Evolutionary conservation across 192 early-diverging fungal genomes (phyloP), one percentile per base, ranked within the genome.

Genomic region (Cladochytrium replicatum): DNA sequence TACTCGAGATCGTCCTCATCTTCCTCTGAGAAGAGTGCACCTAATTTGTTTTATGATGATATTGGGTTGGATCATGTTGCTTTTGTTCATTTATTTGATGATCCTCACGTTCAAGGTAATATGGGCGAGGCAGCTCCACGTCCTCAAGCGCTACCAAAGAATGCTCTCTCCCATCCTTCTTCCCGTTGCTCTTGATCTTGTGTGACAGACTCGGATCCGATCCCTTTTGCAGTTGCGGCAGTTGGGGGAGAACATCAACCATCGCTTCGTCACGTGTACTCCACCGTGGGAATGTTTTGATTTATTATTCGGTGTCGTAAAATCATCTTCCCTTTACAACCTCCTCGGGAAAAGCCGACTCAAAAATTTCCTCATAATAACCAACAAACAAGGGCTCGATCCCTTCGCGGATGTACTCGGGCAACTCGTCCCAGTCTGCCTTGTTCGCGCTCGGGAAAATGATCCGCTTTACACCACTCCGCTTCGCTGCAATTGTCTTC

Each of bases 401-500:
- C 2, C 91, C 93, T 43, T 93, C 86, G 66, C 87, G 87, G 50
- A 99, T 75, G 55, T 94, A 86, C 0, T 73, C 95, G 3, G 87
- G 86, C 44, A 99, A 67, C 56, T 96, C 93, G 54, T 92, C 90
- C 95, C 95, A 99, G 57, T 99, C 95, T 7, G 83, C 72, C 46
- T 73, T 53, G 51, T 99, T 99, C 15, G 81, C 77, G 37, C 81
- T 79, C 11, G 95, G 95, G 78, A 91, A 91, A 38, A 99, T 67
- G 28, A 99, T 81, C 21, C 75, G 82, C 49, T 75, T 86, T 22
- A 99, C 88, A 4, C 90, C 88, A 13, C 81, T 82, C 32, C 93
- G 72, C 58, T 96, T 93, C 48, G 95, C 95, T 3, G 95, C 95
- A 67, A 99, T 96, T 4, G 90, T 84, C 71, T 99, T 99, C 48